A percentile compares a stretch with the other conserved stretches of the same genome.
These are phyloP conservation scores for Arxiozyma bovina DNA, from an alignment of 1,139 yeast species.

Conservation along the genomic window DNA sequence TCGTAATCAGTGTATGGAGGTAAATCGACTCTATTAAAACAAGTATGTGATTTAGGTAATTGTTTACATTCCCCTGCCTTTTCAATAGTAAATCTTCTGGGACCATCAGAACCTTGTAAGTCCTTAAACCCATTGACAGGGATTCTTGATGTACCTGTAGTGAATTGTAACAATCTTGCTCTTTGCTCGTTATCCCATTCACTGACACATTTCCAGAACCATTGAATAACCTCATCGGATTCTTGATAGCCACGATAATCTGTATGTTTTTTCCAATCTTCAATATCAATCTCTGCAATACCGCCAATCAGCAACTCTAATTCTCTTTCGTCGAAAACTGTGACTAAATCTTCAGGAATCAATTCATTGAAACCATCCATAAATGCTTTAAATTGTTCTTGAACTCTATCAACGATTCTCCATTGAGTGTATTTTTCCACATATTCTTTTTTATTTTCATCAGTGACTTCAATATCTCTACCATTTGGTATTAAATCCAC, in stretches of 20 bases:
- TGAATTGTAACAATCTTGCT: conserved; percentile 88
- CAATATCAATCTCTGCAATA: conserved; percentile 92
- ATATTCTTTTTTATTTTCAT: conserved; percentile 90
- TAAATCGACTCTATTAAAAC: conserved; percentile 87
- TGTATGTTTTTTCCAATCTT: conserved; percentile 98
- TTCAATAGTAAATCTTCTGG: conserved; percentile 95
- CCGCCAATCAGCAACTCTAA: conserved; percentile 95
- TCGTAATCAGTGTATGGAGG: conserved; percentile 76
- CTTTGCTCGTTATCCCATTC: conserved; percentile 96
- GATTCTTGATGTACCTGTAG: conserved; percentile 97
- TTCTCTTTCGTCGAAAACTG: conserved; percentile 96
- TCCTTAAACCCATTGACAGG: conserved; percentile 99
- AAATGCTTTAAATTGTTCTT: conserved; percentile 92
- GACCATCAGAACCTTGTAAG: conserved; percentile 97
- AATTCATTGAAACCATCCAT: conserved; percentile 95
- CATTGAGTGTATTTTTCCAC: conserved; percentile 93
- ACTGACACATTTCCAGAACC: conserved; percentile 95
- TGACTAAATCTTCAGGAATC: conserved; percentile 91
- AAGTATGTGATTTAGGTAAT: conserved; percentile 92
- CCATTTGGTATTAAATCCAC: conserved; percentile 89
- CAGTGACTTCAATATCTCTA: conserved; percentile 78
- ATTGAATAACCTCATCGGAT: conserved; percentile 88
- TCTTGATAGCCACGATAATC: conserved; percentile 97
- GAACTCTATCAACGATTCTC: conserved; percentile 88
- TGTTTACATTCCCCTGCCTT: conserved; percentile 92